phyloP scores from a whole-genome alignment of 2,329 filamentous ascomycete genomes.

The Pyrenophora seminiperda region DNA sequence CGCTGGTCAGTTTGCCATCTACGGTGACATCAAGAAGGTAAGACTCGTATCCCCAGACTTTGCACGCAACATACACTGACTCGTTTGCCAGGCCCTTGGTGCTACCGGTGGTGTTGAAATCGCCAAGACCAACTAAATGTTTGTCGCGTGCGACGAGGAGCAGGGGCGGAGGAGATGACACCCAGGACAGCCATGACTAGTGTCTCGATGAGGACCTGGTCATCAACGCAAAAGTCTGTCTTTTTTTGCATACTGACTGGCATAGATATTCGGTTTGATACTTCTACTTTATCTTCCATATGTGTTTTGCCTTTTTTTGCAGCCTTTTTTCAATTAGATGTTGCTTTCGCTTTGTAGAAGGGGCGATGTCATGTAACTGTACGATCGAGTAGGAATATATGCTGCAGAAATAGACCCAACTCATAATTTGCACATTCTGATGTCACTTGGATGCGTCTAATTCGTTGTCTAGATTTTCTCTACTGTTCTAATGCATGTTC shows the following conservation, averaged over 20 bases:
- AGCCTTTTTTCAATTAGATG: constrained; percentile 31
- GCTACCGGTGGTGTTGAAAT: constrained; percentile 67
- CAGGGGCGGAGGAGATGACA: constrained; percentile 29
- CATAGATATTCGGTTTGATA: constrained; percentile 24
- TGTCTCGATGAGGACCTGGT: constrained; percentile 14
- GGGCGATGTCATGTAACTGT: constrained; percentile 38
- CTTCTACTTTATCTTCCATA: constrained; percentile 25
- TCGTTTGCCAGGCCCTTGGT: constrained; percentile 54
- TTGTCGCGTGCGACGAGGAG: constrained; percentile 6
- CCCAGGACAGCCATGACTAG: constrained; percentile 35
- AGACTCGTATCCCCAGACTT: no score
- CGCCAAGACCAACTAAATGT: constrained; percentile 29
- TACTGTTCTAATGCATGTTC: background rate
- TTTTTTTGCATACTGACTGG: constrained; percentile 40
- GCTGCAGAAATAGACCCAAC: constrained; percentile 41
- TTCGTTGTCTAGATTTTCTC: background rate
- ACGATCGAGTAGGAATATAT: constrained; percentile 31
- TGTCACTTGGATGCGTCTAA: background rate
- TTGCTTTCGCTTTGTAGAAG: constrained; percentile 27
- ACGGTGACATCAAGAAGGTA: constrained; percentile 57
- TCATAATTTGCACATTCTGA: constrained; percentile 19
- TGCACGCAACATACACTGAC: no score
- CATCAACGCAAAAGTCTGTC: constrained; percentile 34
- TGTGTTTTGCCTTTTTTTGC: constrained; percentile 37
- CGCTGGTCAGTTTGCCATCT: constrained; percentile 79